Percentiles rank a stretch among this genome's conserved stretches.
phyloP scores from a whole-genome alignment of 164 flowering plant species.

The Magnolia officinalis region DNA sequence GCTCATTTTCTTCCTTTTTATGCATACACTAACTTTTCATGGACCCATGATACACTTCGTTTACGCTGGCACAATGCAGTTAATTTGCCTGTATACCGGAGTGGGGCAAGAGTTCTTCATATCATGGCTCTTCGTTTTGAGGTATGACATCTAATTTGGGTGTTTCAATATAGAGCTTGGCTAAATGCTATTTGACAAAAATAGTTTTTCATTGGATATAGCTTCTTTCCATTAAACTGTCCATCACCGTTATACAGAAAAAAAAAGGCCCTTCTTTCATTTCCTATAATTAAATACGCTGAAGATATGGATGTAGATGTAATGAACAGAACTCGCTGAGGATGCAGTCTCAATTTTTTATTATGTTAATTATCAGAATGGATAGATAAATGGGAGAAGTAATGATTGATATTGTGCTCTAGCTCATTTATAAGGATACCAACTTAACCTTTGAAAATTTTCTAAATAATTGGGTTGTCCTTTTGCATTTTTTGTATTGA shows the following conservation, averaged over 20 bases:
- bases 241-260: background rate
- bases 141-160: constrained; percentile 3
- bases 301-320: too few species aligned
- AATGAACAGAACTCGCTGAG: too few species aligned
- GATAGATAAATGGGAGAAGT: background rate
- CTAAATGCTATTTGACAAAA: too few species aligned
- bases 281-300: too few species aligned
- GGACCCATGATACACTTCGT: background rate
- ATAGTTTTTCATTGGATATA: background rate
- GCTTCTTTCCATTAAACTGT: background rate
- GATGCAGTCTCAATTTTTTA: background rate
- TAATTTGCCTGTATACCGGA: background rate
- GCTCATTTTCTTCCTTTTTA: background rate
- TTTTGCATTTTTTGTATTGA: background rate
- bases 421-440: too few species aligned
- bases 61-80: background rate
- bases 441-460: too few species aligned
- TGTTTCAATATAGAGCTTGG: background rate
- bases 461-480: background rate
- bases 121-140: constrained; percentile 15
- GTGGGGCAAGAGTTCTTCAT: constrained; percentile 4
- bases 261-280: too few species aligned
- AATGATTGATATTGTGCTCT: too few species aligned
- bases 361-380: background rate
- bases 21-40: background rate